A percentile compares a stretch with the other conserved stretches of the same genome.
These are phyloP conservation scores for Pseudohalonectria lignicola DNA, from an alignment of 2,329 filamentous ascomycete species.

Conservation along the genomic window DNA sequence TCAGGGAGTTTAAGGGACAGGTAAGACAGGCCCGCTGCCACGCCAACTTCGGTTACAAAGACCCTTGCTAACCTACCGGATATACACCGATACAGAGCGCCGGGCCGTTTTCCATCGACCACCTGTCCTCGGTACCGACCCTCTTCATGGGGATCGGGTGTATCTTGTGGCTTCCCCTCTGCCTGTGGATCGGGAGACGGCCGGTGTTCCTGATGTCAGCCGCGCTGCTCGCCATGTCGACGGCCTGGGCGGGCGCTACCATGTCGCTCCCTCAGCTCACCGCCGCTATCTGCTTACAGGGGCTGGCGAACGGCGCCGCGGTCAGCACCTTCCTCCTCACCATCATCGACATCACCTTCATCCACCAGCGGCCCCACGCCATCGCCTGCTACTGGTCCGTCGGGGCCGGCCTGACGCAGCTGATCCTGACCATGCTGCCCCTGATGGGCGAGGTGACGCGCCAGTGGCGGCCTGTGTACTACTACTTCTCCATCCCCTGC, in stretches of 20 bases:
- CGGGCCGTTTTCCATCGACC: slow-evolving; percentile 13
- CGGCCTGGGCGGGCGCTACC: slow-evolving; percentile 15
- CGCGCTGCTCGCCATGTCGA: slow-evolving; percentile 14
- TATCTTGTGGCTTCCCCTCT: slow-evolving; percentile 24
- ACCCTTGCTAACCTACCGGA: background rate
- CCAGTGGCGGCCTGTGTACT: slow-evolving; percentile 22
- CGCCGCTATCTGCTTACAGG: slow-evolving; percentile 17
- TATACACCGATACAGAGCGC: slow-evolving; percentile 8
- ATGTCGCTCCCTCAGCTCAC: slow-evolving; percentile 16
- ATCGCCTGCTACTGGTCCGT: slow-evolving; percentile 22
- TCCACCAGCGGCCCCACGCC: slow-evolving; percentile 21
- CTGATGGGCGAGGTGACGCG: slow-evolving; percentile 13
- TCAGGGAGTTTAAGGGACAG: slow-evolving; percentile 9
- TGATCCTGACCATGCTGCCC: slow-evolving; percentile 14
- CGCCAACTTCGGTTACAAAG: background rate
- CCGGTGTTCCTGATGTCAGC: slow-evolving; percentile 21
- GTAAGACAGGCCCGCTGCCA: slow-evolving; percentile 4
- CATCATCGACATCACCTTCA: slow-evolving; percentile 25
- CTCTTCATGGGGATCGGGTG: slow-evolving; percentile 22
- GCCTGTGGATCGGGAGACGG: slow-evolving; percentile 22
- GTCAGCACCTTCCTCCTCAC: slow-evolving; percentile 19
- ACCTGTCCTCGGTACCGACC: slow-evolving; percentile 16
- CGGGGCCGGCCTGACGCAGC: slow-evolving; percentile 12
- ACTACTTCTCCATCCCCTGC: slow-evolving; percentile 15
- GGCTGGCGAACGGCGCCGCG: slow-evolving; percentile 18